Conservation (phyloP, 73 alveolate species). For the Paraurostyla sp. region DNA sequence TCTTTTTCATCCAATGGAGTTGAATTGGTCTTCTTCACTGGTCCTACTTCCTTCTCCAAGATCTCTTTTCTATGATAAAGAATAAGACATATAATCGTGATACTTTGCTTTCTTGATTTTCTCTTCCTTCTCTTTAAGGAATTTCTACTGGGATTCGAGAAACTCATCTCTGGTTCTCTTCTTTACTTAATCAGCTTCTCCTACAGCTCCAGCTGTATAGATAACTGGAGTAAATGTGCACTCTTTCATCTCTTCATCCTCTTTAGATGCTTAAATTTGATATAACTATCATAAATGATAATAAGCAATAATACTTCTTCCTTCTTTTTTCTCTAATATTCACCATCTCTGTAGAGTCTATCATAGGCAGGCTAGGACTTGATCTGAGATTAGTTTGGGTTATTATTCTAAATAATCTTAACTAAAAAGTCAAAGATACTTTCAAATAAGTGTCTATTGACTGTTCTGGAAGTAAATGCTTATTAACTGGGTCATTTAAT, state of each 20-base stretch:
- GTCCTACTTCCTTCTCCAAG: slow-evolving; percentile 6
- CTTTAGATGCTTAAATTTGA: neutral
- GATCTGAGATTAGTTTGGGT: neutral
- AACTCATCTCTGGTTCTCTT: slow-evolving; percentile 26
- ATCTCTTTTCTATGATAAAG: neutral
- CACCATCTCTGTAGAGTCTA: slow-evolving; percentile 35
- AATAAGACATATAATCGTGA: neutral
- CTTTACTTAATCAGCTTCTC: neutral
- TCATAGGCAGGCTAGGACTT: slow-evolving; percentile 20
- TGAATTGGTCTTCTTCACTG: neutral
- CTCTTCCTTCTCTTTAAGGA: slow-evolving; percentile 30
- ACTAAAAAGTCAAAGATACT: too few species aligned
- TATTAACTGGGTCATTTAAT: slow-evolving; percentile 4
- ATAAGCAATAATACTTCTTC: neutral
- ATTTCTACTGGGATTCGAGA: slow-evolving; percentile 23
- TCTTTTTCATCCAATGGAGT: slow-evolving; percentile 22
- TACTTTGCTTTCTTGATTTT: slow-evolving; percentile 33
- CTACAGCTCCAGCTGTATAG: neutral
- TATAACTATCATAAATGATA: neutral
- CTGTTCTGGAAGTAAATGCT: too few species aligned
- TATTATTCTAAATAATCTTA: too few species aligned
- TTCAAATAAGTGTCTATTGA: too few species aligned
- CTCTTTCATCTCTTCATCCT: slow-evolving; percentile 32
- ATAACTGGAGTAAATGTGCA: slow-evolving; percentile 46
- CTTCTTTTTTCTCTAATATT: neutral